Percentiles rank a stretch among this genome's conserved stretches.
These are phyloP conservation scores for Xylaria castorea DNA, from an alignment of 495 filamentous ascomycete species.

Conservation along the genomic window DNA sequence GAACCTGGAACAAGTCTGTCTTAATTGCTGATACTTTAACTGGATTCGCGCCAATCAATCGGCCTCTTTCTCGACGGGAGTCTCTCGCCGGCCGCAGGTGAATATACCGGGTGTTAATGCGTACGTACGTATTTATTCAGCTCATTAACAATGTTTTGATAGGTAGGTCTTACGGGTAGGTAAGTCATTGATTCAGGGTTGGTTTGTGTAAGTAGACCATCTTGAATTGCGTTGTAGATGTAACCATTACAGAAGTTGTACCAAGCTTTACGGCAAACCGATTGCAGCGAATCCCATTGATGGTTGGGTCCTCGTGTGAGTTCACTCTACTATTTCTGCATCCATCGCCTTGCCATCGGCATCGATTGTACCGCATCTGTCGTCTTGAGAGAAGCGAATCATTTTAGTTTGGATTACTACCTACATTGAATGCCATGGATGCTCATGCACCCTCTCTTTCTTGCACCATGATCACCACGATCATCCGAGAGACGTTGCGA, in stretches of 20 bases:
- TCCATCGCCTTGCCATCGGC: no score
- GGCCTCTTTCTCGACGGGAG: background rate
- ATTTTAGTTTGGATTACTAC: background rate
- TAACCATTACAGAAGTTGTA: background rate
- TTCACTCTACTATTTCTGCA: background rate
- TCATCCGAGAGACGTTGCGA: background rate
- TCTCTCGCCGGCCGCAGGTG: background rate
- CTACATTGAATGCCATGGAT: background rate
- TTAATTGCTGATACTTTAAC: background rate
- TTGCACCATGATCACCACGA: background rate
- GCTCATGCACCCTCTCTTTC: background rate
- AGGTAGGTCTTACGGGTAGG: background rate
- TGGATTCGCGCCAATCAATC: background rate
- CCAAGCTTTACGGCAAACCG: background rate
- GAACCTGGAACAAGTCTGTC: slow-evolving; percentile 6
- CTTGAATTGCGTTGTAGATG: background rate
- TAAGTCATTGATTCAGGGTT: background rate
- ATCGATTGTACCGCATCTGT: background rate
- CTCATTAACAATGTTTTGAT: background rate
- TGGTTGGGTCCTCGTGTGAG: background rate
- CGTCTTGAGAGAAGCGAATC: background rate
- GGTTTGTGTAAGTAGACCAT: background rate
- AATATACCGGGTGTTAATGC: background rate
- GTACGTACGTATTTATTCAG: background rate
- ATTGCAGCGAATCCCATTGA: background rate